phyloP scores from a whole-genome alignment of 164 flowering plant species.

The Euptelea pleiosperma region DNA sequence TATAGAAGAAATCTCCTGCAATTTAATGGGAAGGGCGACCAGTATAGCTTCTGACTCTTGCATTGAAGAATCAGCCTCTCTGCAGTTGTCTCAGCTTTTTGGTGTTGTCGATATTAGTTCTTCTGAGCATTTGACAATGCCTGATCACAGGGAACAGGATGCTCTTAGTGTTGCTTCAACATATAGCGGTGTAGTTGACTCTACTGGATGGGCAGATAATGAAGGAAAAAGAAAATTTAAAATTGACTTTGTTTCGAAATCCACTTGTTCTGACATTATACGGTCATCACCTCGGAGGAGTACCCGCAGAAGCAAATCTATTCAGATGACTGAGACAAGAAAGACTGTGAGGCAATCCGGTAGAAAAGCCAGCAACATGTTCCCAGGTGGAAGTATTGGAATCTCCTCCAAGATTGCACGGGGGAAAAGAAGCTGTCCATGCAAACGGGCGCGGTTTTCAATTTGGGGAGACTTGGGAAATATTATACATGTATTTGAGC shows the following conservation, averaged over 20 bases:
- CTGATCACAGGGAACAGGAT: constrained; percentile 19
- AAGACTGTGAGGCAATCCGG: constrained; percentile 24
- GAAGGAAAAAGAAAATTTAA: constrained; percentile 24
- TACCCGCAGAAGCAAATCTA: constrained; percentile 25
- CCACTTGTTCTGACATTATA: constrained; percentile 21
- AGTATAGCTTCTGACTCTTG: constrained; percentile 18
- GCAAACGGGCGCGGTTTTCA: constrained; percentile 54
- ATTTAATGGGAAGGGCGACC: constrained; percentile 15
- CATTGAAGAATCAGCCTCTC: constrained; percentile 18
- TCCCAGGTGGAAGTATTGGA: constrained; percentile 10
- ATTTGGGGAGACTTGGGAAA: constrained; percentile 51
- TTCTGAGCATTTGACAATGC: constrained; percentile 11
- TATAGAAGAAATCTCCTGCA: constrained; percentile 17
- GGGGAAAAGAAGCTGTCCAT: constrained; percentile 52
- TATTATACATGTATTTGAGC: constrained; percentile 30
- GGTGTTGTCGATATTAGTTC: constrained; percentile 9
- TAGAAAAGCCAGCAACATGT: constrained; percentile 18
- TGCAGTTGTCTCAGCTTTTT: constrained; percentile 19
- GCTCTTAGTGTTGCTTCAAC: constrained; percentile 15
- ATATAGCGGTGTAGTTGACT: constrained; percentile 20
- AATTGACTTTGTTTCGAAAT: constrained; percentile 16
- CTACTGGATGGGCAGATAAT: constrained; percentile 12
- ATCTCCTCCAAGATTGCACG: constrained; percentile 27
- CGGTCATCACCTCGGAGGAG: constrained; percentile 32
- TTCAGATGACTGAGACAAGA: constrained; percentile 23